Base-by-base conservation (phyloP, 495 filamentous ascomycete species). In the Cladorrhinum samala region DNA sequence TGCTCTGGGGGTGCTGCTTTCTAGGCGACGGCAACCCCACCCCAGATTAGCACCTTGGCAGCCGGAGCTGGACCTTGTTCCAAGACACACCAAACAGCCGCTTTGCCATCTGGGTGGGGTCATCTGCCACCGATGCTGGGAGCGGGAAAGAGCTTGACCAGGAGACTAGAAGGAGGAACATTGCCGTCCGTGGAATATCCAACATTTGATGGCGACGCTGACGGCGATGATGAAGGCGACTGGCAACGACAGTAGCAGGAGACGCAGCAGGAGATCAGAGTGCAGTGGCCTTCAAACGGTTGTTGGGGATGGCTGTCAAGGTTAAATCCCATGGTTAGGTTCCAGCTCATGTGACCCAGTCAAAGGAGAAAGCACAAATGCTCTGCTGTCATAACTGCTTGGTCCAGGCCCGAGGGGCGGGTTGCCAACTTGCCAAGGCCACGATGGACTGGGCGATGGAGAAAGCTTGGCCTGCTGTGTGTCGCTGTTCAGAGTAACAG, bases 401-500 rank as follows among this genome's bases (percentile, higher is more conserved):
- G 42, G 19, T 13, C 23, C 33, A 24, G 50, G 36, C 58, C 54
- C 50, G 47, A 48, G 20, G 39, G 25, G 43, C 14, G 46, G 46
- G 48, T 30, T 55, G 60, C 58, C 54, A 33, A 33, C n/a, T n/a
- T n/a, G n/a, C n/a, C n/a, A 60, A 60, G 60, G 49, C 48, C 38
- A n/a, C 37, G 50, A 19, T 42, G 39, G 58, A 44, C 46, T 57
- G 55, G 46, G 40, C 27, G 42, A 18, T 58, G 36, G 52, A 43
- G 50, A 61, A 64, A 66, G 61, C 61, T 66, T 66, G 59, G 56
- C 63, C 61, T 66, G 56, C 52, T 19, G 61, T 64, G 60, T 62
- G 24, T 57, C 49, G 49, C 52, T 54, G 45, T 53, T 55, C 53
- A 60, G 49, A 25, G 21, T 20, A 25, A 17, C 18, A 4, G 11